phyloP scores from a whole-genome alignment of 495 filamentous ascomycete species.

The Amphirosellinia nigrospora region DNA sequence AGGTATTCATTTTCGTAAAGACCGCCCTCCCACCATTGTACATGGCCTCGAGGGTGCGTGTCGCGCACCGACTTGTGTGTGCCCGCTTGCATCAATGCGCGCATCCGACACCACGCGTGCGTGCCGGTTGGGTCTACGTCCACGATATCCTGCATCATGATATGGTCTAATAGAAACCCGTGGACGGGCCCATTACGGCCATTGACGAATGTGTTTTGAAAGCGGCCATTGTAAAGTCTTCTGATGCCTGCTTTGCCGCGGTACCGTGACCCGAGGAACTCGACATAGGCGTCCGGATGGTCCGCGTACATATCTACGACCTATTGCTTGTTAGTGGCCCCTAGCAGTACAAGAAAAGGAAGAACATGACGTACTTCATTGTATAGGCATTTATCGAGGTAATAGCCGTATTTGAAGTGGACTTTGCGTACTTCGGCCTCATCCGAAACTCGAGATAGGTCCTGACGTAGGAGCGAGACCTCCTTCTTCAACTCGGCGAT shows the following conservation, averaged over 20 bases:
- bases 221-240: conserved; percentile 60
- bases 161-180: conserved; percentile 62
- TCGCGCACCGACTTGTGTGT: conserved; percentile 56
- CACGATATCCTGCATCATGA: conserved; percentile 62
- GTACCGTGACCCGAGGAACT: conserved; percentile 62
- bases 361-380: conserved; percentile 47
- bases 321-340: conserved; percentile 28
- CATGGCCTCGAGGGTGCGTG: conserved; percentile 54
- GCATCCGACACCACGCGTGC: conserved; percentile 60
- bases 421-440: conserved; percentile 59
- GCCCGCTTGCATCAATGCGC: conserved; percentile 61
- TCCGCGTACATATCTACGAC: conserved; percentile 59
- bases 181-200: conserved; percentile 62
- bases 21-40: conserved; percentile 64
- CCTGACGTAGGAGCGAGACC: conserved; percentile 35
- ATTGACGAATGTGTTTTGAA: conserved; percentile 53
- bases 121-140: conserved; percentile 53
- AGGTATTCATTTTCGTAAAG: conserved; percentile 66
- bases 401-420: conserved; percentile 64
- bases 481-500: conserved; percentile 37
- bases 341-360: background rate
- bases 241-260: conserved; percentile 58
- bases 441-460: conserved; percentile 41
- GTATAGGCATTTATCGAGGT: conserved; percentile 65
- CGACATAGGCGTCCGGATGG: conserved; percentile 60